A percentile compares a stretch with the other conserved stretches of the same genome.
Conservation (phyloP, 352 stramenopile genomes). For the Phytophthora sp. region DNA sequence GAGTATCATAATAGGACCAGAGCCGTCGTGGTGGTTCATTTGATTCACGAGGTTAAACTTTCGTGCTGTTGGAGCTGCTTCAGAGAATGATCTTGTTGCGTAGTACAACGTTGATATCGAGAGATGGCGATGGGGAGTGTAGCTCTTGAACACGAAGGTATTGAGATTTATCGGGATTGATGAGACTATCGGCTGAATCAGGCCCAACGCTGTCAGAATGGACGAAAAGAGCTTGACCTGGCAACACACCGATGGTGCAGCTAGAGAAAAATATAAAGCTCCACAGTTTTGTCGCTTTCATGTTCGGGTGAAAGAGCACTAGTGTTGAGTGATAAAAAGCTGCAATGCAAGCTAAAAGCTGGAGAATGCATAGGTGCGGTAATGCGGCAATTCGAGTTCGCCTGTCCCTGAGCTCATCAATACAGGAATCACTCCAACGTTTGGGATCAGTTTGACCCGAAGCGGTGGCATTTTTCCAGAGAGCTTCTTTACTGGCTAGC, state of each 20-base stretch:
- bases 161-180: background rate
- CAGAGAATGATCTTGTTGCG: slow-evolving; percentile 19
- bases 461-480: background rate
- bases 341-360: no score
- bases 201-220: background rate
- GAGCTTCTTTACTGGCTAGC: background rate
- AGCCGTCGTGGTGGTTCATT: slow-evolving; percentile 11
- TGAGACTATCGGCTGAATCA: background rate
- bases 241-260: no score
- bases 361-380: no score
- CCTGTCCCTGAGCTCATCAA: background rate
- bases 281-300: background rate
- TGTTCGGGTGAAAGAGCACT: no score
- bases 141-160: background rate
- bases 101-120: background rate
- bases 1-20: slow-evolving; percentile 23
- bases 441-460: background rate
- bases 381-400: background rate
- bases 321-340: no score
- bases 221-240: no score
- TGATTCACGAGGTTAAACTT: slow-evolving; percentile 13
- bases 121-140: background rate
- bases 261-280: background rate
- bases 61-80: background rate
- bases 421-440: no score